Evolutionary conservation across 805 yeast genomes (phyloP).

Genomic region (Scheffersomyces stipitis): DNA sequence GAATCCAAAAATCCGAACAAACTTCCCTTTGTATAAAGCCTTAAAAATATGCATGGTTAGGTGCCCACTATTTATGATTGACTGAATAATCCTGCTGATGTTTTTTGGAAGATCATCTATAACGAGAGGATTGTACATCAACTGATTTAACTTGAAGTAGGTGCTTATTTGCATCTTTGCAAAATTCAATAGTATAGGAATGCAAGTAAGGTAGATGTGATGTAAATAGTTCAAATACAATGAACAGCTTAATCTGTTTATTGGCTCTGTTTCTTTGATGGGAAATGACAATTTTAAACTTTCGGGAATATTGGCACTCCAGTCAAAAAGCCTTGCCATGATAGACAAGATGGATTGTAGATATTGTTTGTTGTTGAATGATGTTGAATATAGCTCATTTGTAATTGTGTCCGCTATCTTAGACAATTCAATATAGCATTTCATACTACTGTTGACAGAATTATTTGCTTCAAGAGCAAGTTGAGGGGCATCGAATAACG

Average conservation of each 20-base stretch:
- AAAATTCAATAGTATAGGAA: slow-evolving; percentile 24
- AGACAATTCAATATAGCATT: slow-evolving; percentile 22
- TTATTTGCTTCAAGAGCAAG: too few species aligned
- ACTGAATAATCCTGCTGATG: slow-evolving; percentile 15
- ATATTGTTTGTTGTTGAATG: slow-evolving; percentile 15
- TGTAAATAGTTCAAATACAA: slow-evolving; percentile 30
- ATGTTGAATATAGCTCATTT: slow-evolving; percentile 17
- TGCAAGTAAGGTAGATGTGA: slow-evolving; percentile 24
- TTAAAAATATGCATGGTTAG: slow-evolving; percentile 24
- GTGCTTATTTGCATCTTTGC: slow-evolving; percentile 16
- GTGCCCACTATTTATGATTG: slow-evolving; percentile 19
- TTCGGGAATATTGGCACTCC: slow-evolving; percentile 22
- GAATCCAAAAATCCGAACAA: slow-evolving; percentile 24
- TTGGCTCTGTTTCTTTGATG: slow-evolving; percentile 4
- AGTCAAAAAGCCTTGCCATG: slow-evolving; percentile 16
- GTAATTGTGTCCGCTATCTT: slow-evolving; percentile 24
- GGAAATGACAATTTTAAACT: slow-evolving; percentile 16
- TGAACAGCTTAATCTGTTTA: slow-evolving; percentile 20
- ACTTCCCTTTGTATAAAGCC: slow-evolving; percentile 16
- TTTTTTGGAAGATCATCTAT: slow-evolving; percentile 17
- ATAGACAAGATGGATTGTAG: slow-evolving; percentile 13
- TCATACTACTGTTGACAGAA: slow-evolving; percentile 14
- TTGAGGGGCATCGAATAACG: slow-evolving; percentile 4
- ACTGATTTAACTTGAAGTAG: slow-evolving; percentile 3
- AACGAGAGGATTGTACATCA: slow-evolving; percentile 2